Percentiles rank a stretch among this genome's conserved stretches.
Conservation (phyloP, 1,284 basidiomycete species). For the Vanrija sp. region DNA sequence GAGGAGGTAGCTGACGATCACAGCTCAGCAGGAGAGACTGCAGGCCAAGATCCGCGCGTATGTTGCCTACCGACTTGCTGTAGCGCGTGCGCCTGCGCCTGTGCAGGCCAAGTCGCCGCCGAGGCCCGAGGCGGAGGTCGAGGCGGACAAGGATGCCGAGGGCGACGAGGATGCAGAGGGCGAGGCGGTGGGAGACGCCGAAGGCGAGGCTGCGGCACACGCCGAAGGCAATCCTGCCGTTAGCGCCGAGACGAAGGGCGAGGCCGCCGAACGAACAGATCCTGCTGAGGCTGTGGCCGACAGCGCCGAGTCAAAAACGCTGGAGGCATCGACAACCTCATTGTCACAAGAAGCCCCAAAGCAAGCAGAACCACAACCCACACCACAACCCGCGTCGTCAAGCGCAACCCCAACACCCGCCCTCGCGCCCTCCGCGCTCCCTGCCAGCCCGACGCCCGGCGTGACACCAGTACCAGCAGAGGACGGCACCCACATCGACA, state of each 20-base stretch:
- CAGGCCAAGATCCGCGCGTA: conserved; percentile 38
- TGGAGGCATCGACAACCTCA: background rate
- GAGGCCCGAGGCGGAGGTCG: background rate
- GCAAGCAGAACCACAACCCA: no score
- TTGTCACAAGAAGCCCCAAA: background rate
- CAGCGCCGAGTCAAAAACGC: background rate
- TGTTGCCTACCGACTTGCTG: conserved; percentile 19
- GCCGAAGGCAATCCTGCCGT: background rate
- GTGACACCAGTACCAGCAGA: background rate
- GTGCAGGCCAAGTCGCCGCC: no score
- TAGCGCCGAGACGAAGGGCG: background rate
- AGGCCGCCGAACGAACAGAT: background rate
- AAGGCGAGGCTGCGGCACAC: background rate
- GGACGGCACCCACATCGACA: background rate
- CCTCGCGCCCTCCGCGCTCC: background rate
- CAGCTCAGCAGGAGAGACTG: conserved; percentile 39
- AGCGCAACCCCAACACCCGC: background rate
- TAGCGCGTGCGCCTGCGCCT: background rate
- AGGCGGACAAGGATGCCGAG: background rate
- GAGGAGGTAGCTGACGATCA: background rate
- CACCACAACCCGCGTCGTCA: no score
- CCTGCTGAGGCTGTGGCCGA: background rate
- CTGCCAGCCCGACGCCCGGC: background rate
- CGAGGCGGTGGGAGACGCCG: background rate
- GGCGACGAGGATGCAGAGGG: background rate